Evolutionary conservation across 2,329 filamentous ascomycete genomes (phyloP), one percentile per base, ranked within the genome.

Genomic region (Xylaria sp.): DNA sequence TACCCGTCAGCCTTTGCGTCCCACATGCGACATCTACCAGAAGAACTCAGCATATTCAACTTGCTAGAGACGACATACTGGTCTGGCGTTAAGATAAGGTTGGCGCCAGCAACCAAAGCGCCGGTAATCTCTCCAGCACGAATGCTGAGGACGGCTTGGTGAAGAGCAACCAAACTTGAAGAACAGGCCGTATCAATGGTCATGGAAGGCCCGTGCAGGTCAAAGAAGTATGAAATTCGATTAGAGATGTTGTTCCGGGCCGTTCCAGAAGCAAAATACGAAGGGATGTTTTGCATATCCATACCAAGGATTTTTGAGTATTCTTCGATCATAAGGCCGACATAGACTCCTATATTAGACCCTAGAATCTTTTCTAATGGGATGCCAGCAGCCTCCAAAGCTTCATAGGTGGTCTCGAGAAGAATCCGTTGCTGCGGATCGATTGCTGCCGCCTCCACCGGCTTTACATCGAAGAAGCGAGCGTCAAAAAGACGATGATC

Each of bases 11-110:
- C 86, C 1, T 76, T 75, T 0, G 69, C 75, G 65, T 84, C 82
- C 73, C 82, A 85, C 58, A 81, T 82, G 5, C 76, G 77, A 60
- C 78, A 81, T 1, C 35, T 57, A 5, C 76, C 75, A 0, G 78
- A 78, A 0, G 75, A 64, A 82, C 78, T 8, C 73, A 76, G 6
- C 55, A 66, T 61, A 1, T 21, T 16, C 4, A 54, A 54, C 51
- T 77, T 75, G 27, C 60, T 63, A 1, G 71, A 66, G 0, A 25
- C 69, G 0, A 77, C 4, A 12, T 75, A 72, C 29, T 63, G 69
- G n/a, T 74, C 75, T 0, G 75, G 73, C 2, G 55, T 25, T 47
- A 62, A 64, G 8, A 78, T 75, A 2, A 76, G 35, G 47, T 78
- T 78, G 0, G 68, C 66, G 1, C 66, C 69, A 0, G 75, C 76